These are phyloP conservation scores for Arachis stenosperma DNA, from an alignment of 306 rosid genomes.

Conservation along the genomic window DNA sequence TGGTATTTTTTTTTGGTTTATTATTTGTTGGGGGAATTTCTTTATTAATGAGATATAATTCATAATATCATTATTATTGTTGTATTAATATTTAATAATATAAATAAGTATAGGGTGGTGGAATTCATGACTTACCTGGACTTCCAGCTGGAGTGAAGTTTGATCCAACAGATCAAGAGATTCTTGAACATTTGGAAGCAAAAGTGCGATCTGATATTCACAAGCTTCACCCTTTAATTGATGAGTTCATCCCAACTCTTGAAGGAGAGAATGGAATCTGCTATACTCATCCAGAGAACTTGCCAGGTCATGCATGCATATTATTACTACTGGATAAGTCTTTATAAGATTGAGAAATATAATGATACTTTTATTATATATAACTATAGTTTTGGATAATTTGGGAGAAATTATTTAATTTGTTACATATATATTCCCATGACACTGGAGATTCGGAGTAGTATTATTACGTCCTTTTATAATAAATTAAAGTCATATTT, in stretches of 20 bases:
- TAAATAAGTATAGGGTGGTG: slow-evolving; percentile 38
- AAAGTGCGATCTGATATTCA: slow-evolving; percentile 62
- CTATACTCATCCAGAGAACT: slow-evolving; percentile 76
- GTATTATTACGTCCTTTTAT: too few species aligned
- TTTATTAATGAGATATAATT: not conserved
- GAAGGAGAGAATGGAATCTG: slow-evolving; percentile 80
- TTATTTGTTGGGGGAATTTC: too few species aligned
- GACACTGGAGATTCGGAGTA: too few species aligned
- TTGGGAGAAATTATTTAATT: too few species aligned
- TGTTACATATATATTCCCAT: too few species aligned
- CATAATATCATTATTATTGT: not conserved
- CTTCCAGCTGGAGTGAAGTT: slow-evolving; percentile 82
- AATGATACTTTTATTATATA: too few species aligned
- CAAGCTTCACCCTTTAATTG: slow-evolving; percentile 69
- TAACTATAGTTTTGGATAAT: too few species aligned
- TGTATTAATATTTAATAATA: not conserved
- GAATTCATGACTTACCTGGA: slow-evolving; percentile 70
- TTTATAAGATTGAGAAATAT: too few species aligned
- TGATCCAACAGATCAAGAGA: slow-evolving; percentile 84
- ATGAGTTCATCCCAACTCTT: slow-evolving; percentile 77
- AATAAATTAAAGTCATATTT: too few species aligned
- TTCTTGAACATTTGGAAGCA: slow-evolving; percentile 75
- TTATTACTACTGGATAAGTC: too few species aligned
- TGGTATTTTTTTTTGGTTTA: not conserved
- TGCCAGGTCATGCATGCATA: slow-evolving; percentile 54